A percentile compares a stretch with the other conserved stretches of the same genome.
Evolutionary conservation across 176 grass and related monocot species (phyloP).

Genomic region (Lolium perenne): DNA sequence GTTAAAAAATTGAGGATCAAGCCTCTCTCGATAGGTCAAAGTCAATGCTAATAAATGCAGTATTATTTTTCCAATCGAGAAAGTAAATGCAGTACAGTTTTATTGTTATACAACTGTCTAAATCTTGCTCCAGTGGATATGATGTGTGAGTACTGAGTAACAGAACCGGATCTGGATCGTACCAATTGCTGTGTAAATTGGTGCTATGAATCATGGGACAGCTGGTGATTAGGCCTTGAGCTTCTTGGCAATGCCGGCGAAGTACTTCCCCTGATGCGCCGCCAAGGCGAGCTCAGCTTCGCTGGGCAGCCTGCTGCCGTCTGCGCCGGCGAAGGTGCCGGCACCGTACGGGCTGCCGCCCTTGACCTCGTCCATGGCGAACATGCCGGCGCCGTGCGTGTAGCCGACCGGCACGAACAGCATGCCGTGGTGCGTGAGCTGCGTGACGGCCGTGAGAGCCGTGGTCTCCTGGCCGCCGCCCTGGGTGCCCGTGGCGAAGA

Average conservation of each 20-base stretch:
- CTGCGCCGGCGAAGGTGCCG: constrained; percentile 45
- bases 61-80: neutral
- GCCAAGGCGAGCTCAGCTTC: constrained; percentile 48
- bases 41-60: neutral
- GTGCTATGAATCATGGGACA: neutral
- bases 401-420: constrained; percentile 58
- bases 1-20: too few species aligned
- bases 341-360: constrained; percentile 60
- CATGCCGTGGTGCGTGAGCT: constrained; percentile 67
- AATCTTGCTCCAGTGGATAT: neutral
- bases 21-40: neutral
- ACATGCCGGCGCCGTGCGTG: constrained; percentile 56
- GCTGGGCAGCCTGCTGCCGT: constrained; percentile 13
- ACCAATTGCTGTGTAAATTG: neutral
- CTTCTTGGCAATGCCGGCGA: constrained; percentile 59
- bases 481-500: constrained; percentile 83
- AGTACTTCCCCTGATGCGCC: constrained; percentile 54
- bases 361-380: constrained; percentile 47
- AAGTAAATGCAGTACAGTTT: constrained; percentile 6
- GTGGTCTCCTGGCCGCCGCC: constrained; percentile 91
- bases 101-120: neutral
- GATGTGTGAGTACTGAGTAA: neutral
- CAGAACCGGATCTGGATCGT: neutral
- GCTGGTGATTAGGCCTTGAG: constrained; percentile 33
- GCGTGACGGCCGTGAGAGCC: constrained; percentile 55